Percentiles rank a stretch among this genome's conserved stretches.
phyloP scores from a whole-genome alignment of 441 rosid genomes.

The Daphne laureola region DNA sequence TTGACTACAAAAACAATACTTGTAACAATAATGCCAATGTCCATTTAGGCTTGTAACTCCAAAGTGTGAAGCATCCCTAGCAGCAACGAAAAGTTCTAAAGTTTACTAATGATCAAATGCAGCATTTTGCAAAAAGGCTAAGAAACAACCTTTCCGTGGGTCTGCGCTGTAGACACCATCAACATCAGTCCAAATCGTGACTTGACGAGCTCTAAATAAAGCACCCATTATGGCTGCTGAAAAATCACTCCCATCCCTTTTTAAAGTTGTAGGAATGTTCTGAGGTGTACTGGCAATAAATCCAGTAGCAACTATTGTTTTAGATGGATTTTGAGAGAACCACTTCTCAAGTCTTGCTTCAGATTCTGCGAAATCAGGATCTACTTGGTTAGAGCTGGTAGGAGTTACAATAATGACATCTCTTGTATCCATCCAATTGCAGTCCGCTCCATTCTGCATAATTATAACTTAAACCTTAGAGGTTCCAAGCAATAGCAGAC shows the following conservation, averaged over 20 bases:
- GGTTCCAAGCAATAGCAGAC: constrained; percentile 4
- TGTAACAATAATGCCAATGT: too few species aligned
- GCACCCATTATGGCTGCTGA: constrained; percentile 98
- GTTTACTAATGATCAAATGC: background rate
- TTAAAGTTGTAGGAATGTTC: constrained; percentile 92
- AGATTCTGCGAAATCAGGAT: constrained; percentile 81
- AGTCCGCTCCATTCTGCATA: constrained; percentile 63
- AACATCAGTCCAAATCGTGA: constrained; percentile 98
- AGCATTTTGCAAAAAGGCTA: background rate
- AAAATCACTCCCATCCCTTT: constrained; percentile 98
- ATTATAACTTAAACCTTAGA: constrained; percentile 13
- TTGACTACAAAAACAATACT: too few species aligned
- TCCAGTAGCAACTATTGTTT: constrained; percentile 78
- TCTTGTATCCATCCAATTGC: constrained; percentile 97
- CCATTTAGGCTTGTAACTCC: too few species aligned
- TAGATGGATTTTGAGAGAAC: constrained; percentile 56
- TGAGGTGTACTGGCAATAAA: constrained; percentile 94
- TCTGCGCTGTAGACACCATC: constrained; percentile 96
- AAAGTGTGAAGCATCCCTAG: background rate
- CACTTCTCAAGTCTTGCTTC: constrained; percentile 76
- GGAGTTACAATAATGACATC: constrained; percentile 87
- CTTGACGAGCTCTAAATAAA: constrained; percentile 65
- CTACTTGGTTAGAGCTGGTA: constrained; percentile 77
- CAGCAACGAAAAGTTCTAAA: background rate
- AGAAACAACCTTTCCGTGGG: constrained; percentile 82